Evolutionary conservation across 306 rosid species (phyloP).

Genomic region (Castanea sativa): DNA sequence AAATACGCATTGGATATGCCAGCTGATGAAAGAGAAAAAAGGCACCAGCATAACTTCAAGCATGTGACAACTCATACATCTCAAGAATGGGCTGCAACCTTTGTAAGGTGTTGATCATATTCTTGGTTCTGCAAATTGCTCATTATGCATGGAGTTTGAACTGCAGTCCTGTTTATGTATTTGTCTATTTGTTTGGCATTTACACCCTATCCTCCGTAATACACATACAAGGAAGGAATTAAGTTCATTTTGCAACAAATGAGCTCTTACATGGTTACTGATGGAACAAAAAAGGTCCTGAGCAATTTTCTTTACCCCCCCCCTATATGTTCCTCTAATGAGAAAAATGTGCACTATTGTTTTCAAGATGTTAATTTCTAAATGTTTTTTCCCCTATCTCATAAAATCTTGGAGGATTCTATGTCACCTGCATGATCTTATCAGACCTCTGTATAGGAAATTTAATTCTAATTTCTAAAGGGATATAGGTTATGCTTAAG

Average conservation of each 20-base stretch:
- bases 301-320: not conserved
- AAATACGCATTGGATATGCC: conserved; percentile 89
- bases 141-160: not conserved
- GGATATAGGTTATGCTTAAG: too few species aligned
- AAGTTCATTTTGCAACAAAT: not conserved
- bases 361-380: not conserved
- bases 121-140: conserved; percentile 16
- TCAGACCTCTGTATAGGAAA: too few species aligned
- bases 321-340: not conserved
- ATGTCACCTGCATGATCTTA: too few species aligned
- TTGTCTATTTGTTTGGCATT: not conserved
- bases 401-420: too few species aligned
- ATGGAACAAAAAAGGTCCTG: not conserved
- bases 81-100: conserved; percentile 99
- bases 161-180: not conserved
- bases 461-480: too few species aligned
- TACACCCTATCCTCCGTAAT: not conserved
- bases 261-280: not conserved
- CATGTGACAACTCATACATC: conserved; percentile 95
- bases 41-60: conserved; percentile 90
- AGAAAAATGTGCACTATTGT: not conserved
- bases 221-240: not conserved
- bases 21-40: conserved; percentile 90
- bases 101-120: conserved; percentile 64
- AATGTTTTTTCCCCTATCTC: too few species aligned